Base-by-base conservation (phyloP, 495 filamentous ascomycete genomes). In the Aspergillus sclerotiicarbonarius region DNA sequence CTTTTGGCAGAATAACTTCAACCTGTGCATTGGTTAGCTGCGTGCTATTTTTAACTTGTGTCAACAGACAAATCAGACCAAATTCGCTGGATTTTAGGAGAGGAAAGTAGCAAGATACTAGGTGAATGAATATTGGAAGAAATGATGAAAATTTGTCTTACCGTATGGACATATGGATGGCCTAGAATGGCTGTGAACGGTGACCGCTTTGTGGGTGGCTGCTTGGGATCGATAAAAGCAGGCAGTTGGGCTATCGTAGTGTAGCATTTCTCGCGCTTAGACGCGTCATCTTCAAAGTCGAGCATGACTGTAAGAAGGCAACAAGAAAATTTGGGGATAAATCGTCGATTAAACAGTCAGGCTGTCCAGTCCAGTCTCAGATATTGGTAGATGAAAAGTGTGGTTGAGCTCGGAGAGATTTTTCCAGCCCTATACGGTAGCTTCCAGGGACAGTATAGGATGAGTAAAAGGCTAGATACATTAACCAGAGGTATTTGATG, bases 131-230 rank as follows among this genome's bases (percentile, higher is more conserved):
- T 5, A 25, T 25, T 25, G 33, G 3, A 37, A 10, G 31, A 33
- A 33, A 33, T 33, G 20, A 19, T n/a, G 20, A 16, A 35, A 63
- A 54, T 21, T 37, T 12, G 0, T 58, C 67, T 52, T 73, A 92
- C 91, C 60, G 85, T 88, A 62, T 95, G 87, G n/a, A 87, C 76
- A 64, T 90, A 91, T n/a, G 82, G 75, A 51, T 92, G 88, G 12
- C 76, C 71, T 10, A 80, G 59, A 57, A 96, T 80, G 6, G 84
- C 80, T 9, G 84, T 79, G 72, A 92, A 95, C 6, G 90, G 90
- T 60, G 86, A 83, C 59, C 84, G 85, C 65, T 87, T 93, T 19
- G 71, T 74, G 1, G 92, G 86, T 19, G 84, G 78, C 64, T 92
- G 88, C 58, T 85, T 80, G 12, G 84, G 80, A 65, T 93, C 84